Evolutionary conservation across 2,329 filamentous ascomycete species (phyloP).

Genomic region (Coniochaeta ligniaria): DNA sequence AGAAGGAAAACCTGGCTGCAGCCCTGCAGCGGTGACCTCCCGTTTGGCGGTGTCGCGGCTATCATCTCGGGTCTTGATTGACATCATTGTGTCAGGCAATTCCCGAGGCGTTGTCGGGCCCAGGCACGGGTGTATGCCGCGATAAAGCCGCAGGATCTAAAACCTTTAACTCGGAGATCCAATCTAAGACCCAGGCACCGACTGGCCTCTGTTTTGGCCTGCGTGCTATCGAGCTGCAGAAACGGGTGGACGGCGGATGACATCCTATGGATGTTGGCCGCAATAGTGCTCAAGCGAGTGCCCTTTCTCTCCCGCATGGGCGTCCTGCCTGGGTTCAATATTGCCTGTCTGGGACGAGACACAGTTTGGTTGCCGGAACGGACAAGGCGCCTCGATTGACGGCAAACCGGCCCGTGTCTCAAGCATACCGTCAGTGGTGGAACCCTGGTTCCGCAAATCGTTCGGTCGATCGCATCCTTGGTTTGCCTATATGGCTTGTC

Average conservation of each 20-base stretch:
- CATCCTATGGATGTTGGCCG: background rate
- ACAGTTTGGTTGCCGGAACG: background rate
- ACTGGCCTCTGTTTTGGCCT: constrained; percentile 7
- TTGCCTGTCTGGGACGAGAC: background rate
- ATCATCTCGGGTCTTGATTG: constrained; percentile 15
- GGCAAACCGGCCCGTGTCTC: background rate
- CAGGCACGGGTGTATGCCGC: constrained; percentile 16
- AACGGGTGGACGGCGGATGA: constrained; percentile 9
- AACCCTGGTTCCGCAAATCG: background rate
- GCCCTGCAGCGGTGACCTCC: constrained; percentile 10
- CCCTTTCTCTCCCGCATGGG: constrained; percentile 1
- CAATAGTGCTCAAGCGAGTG: constrained; percentile 17
- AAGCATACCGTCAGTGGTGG: background rate
- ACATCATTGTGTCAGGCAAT: constrained; percentile 18
- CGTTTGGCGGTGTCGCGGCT: constrained; percentile 13
- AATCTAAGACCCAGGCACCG: constrained; percentile 11
- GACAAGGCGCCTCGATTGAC: background rate
- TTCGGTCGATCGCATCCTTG: background rate
- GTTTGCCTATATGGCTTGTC: background rate
- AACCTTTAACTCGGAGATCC: constrained; percentile 14
- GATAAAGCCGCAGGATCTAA: constrained; percentile 12
- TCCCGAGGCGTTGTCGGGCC: constrained; percentile 12
- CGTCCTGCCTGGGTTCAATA: background rate
- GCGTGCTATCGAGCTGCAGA: constrained; percentile 13
- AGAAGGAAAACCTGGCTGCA: constrained; percentile 13